Percentiles rank a stretch among this genome's conserved stretches.
Evolutionary conservation across 2,329 filamentous ascomycete genomes (phyloP).

Genomic region (Colletotrichum salicis): DNA sequence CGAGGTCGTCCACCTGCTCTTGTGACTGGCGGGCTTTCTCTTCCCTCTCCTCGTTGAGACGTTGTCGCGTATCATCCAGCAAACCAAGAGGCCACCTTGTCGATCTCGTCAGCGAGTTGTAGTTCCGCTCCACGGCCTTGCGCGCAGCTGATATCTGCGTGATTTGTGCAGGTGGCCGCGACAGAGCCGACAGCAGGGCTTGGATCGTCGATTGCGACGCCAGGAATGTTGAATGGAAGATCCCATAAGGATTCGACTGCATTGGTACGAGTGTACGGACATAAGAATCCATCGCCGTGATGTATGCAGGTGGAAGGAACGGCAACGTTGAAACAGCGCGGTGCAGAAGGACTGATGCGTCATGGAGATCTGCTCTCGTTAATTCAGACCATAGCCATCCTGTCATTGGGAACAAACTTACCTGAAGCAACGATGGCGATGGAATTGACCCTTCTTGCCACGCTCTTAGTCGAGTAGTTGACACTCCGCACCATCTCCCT

Average conservation of each 20-base stretch:
- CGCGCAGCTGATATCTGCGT: conserved; percentile 78
- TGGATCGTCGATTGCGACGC: conserved; percentile 86
- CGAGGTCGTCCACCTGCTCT: conserved; percentile 77
- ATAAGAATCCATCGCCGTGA: conserved; percentile 78
- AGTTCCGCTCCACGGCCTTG: conserved; percentile 79
- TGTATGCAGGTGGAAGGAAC: conserved; percentile 76
- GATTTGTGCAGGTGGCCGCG: conserved; percentile 82
- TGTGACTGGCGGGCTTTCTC: conserved; percentile 78
- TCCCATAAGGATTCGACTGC: conserved; percentile 77
- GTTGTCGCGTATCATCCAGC: conserved; percentile 86
- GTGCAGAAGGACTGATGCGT: conserved; percentile 68
- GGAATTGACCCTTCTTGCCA: conserved; percentile 82
- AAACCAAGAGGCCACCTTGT: conserved; percentile 84
- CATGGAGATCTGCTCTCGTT: conserved; percentile 68
- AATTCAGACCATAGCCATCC: background rate
- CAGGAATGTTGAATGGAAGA: conserved; percentile 80
- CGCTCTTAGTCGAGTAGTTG: conserved; percentile 83
- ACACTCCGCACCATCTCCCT: conserved; percentile 89
- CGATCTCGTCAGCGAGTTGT: conserved; percentile 77
- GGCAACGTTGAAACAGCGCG: conserved; percentile 64
- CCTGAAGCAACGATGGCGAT: conserved; percentile 72
- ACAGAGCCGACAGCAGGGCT: conserved; percentile 82
- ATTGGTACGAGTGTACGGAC: conserved; percentile 71
- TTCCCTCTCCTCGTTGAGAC: conserved; percentile 85
- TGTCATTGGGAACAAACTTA: conserved; percentile 47